Percentiles rank a stretch among this genome's conserved stretches.
Evolutionary conservation across 306 rosid genomes (phyloP).

Genomic region (Astragalus membranaceus): DNA sequence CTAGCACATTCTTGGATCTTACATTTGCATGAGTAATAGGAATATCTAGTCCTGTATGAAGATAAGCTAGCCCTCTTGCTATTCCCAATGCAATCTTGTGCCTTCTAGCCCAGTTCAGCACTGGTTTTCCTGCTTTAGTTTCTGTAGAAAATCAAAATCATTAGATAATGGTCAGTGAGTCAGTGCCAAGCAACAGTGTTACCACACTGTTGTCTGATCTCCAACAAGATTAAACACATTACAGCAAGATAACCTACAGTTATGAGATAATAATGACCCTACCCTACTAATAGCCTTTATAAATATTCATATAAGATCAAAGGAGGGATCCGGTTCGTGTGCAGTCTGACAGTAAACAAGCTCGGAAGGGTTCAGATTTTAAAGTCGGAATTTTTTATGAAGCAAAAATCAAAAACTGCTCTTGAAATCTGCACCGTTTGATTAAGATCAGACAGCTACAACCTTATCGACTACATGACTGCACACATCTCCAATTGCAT

Average conservation of each 20-base stretch:
- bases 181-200: neutral
- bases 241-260: neutral
- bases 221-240: neutral
- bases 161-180: slow-evolving; percentile 2
- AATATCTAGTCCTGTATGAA: slow-evolving; percentile 74
- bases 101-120: slow-evolving; percentile 91
- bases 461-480: too few relatives aligned
- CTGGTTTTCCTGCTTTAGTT: slow-evolving; percentile 73
- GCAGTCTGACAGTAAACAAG: too few relatives aligned
- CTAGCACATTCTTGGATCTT: slow-evolving; percentile 81
- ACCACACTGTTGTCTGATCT: neutral
- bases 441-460: too few relatives aligned
- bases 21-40: slow-evolving; percentile 90
- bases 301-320: neutral
- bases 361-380: too few relatives aligned
- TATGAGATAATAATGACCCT: neutral
- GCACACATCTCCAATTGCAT: too few relatives aligned
- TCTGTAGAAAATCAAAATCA: slow-evolving; percentile 45
- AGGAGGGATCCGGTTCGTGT: too few relatives aligned
- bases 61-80: slow-evolving; percentile 87
- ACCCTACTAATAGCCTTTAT: neutral
- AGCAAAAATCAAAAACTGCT: too few relatives aligned
- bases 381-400: too few relatives aligned
- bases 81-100: slow-evolving; percentile 88
- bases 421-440: too few relatives aligned